Conservation (phyloP, 2,329 filamentous ascomycete species). For the Talaromyces atroroseus region DNA sequence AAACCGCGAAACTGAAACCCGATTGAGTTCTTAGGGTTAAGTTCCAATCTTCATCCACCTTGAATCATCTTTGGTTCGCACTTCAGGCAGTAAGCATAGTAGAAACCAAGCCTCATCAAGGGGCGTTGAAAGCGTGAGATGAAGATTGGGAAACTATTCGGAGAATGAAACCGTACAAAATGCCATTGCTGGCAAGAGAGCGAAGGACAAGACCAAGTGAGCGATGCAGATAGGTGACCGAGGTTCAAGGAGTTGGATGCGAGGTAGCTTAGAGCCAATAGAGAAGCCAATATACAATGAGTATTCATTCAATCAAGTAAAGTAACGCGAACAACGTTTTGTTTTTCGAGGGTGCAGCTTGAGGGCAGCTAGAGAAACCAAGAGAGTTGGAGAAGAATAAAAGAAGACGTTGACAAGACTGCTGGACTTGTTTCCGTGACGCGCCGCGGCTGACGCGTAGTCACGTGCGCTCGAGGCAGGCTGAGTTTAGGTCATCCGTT, state of each 20-base stretch:
- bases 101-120: conserved; percentile 37
- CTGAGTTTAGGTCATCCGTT: too few species aligned
- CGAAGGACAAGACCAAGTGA: conserved; percentile 23
- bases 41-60: conserved; percentile 71
- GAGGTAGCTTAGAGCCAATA: conserved; percentile 13
- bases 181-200: conserved; percentile 34
- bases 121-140: conserved; percentile 52
- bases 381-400: conserved; percentile 4
- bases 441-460: conserved; percentile 7
- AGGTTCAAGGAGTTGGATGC: conserved; percentile 1
- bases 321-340: neutral
- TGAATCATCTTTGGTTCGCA: conserved; percentile 37
- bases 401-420: neutral
- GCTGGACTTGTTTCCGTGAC: neutral
- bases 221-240: conserved; percentile 5
- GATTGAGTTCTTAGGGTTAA: conserved; percentile 88
- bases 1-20: conserved; percentile 68
- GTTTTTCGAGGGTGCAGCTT: neutral
- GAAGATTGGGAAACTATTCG: conserved; percentile 70
- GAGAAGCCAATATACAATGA: conserved; percentile 3
- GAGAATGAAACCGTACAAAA: conserved; percentile 65
- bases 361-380: neutral
- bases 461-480: conserved; percentile 3
- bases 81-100: conserved; percentile 19
- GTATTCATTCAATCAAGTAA: neutral